These are phyloP conservation scores for Exophiala sp. DNA, from an alignment of 2,329 filamentous ascomycete genomes.

Conservation along the genomic window DNA sequence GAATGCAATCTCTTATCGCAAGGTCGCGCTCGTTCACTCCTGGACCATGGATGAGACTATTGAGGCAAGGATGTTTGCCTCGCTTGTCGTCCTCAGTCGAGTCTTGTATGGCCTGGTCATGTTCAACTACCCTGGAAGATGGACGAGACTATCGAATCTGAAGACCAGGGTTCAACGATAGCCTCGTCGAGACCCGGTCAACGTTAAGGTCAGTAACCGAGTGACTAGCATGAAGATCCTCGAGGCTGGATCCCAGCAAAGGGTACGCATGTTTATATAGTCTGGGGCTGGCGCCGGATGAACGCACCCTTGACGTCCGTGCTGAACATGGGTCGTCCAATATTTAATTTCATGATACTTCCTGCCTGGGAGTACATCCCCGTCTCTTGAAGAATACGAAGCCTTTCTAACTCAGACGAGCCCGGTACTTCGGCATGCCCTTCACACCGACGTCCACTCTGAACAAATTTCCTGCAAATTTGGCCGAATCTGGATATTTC, in stretches of 20 bases:
- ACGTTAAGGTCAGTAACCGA: not conserved
- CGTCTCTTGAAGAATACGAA: constrained; percentile 13
- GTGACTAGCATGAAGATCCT: not conserved
- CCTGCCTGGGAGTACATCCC: no score
- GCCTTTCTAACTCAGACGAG: constrained; percentile 46
- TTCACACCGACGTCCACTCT: constrained; percentile 46
- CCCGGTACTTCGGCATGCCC: constrained; percentile 61
- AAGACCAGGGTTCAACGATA: not conserved
- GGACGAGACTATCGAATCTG: no score
- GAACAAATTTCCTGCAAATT: constrained; percentile 61
- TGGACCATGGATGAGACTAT: no score
- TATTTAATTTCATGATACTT: constrained; percentile 4
- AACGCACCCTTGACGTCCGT: not conserved
- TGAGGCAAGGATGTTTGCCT: not conserved
- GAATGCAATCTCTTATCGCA: no score
- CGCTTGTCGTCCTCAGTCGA: not conserved
- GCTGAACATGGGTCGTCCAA: not conserved
- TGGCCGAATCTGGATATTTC: constrained; percentile 58
- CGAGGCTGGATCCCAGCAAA: no score
- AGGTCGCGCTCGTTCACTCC: no score
- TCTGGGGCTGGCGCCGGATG: not conserved
- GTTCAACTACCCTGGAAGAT: no score
- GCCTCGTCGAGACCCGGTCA: constrained; percentile 8
- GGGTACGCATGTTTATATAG: not conserved
- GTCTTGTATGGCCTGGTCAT: no score